Evolutionary conservation across 176 grass and related monocot genomes (phyloP), one percentile per base, ranked within the genome.

Genomic region (Aegilops longissima): DNA sequence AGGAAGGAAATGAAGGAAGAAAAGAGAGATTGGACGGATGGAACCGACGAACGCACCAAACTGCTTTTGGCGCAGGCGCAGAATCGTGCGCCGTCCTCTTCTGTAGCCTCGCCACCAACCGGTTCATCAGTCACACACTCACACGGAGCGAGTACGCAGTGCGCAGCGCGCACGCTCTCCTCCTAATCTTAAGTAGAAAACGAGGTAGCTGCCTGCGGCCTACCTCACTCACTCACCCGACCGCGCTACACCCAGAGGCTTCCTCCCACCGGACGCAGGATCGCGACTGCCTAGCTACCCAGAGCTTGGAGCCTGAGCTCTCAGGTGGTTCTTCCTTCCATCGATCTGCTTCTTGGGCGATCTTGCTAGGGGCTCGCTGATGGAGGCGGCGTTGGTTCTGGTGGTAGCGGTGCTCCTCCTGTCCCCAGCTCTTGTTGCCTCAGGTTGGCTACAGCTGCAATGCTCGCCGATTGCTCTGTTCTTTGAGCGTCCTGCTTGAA

Each of bases 331-430:
- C 14, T 73, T 30, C 18, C 21, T 66, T 23, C 13, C n/a, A 20
- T 58, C 70, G 12, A n/a, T 70, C 35, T 29, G 71, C 12, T 47
- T 56, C 25, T 34, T 24, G 7, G 54, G 18, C 12, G 35, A 44
- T 69, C 42, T 31, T 29, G 45, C 14, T 1, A 5, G 13, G 13
- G 14, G 51, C 51, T 58, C 2, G 21, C 35, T 52, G 9, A 89
- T 86, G 90, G 85, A 85, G 61, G 78, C 44, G 66, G 39, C 89
- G 14, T 6, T 36, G 78, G n/a, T 70, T 42, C 70, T 90, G 3
- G 74, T 86, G 73, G 79, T 74, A 39, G 49, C 79, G 70, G 67
- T 82, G 59, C 81, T 95, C 24, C 58, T 90, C 34, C 12, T 78
- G 17, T 87, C 86, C 5, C 27, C 87, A 9, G 45, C 80, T 3